phyloP scores from a whole-genome alignment of 2,329 filamentous ascomycete species.

The Ceratocystis eucalypticola region DNA sequence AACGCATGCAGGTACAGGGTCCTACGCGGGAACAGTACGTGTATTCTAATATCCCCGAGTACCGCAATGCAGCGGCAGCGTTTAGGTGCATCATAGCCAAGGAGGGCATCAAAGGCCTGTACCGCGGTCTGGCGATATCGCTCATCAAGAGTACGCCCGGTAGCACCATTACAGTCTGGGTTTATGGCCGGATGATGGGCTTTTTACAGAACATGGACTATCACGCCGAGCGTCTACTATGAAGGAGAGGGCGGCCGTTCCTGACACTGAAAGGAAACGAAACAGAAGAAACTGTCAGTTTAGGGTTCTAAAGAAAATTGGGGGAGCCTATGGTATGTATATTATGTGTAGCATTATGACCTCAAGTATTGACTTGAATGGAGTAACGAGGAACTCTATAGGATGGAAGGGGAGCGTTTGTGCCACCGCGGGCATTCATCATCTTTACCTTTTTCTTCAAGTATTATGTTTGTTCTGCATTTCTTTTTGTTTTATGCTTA shows the following conservation, averaged over 20 bases:
- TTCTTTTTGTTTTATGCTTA: neutral
- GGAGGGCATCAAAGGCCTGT: conserved; percentile 70
- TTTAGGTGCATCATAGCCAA: conserved; percentile 52
- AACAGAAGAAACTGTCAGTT: neutral
- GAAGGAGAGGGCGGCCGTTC: neutral
- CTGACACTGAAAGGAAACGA: neutral
- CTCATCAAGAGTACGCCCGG: conserved; percentile 88
- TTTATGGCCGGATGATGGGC: conserved; percentile 65
- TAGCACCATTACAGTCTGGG: conserved; percentile 88
- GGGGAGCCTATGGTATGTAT: neutral
- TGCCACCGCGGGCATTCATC: neutral
- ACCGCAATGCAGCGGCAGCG: conserved; percentile 52
- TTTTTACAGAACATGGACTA: conserved; percentile 35
- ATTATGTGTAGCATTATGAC: neutral
- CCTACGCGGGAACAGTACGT: conserved; percentile 68
- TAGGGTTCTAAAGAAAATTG: neutral
- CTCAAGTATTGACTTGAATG: neutral
- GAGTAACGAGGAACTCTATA: neutral
- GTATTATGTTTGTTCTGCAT: neutral
- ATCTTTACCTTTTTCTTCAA: too few species aligned
- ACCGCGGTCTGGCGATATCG: conserved; percentile 77
- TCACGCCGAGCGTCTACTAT: conserved; percentile 21
- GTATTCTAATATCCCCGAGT: conserved; percentile 78
- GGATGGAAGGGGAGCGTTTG: neutral
- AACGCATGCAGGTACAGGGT: conserved; percentile 88